Base-by-base conservation (phyloP, 2,329 filamentous ascomycete species). In the Massarina eburnea region DNA sequence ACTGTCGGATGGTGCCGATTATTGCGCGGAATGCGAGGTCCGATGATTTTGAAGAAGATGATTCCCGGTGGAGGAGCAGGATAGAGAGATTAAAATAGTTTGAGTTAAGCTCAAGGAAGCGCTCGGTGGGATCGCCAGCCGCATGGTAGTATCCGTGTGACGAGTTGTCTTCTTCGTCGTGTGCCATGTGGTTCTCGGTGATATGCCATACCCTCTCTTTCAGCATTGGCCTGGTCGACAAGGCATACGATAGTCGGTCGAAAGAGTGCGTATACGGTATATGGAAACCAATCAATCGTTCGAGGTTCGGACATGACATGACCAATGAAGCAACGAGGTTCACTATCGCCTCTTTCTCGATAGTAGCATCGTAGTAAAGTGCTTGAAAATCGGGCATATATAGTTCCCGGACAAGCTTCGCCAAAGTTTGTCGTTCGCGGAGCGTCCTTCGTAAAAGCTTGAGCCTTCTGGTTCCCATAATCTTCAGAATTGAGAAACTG, bases 121-220 rank as follows among this genome's bases (percentile, higher is more conserved):
- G 74, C 51, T 80, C 76, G 4, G 72, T 71, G 3, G 72, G 73
- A 45, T 79, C 76, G 41, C 79, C 65, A 33, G 75, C 72, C n/a
- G 73, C 46, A 8, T 62, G 48, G 26, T 67, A 68, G 36, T 59
- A 65, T 5, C 37, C 48, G 3, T 45, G 43, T n/a, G 34, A 41
- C 10, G 48, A 54, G 54, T 50, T 65, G 1, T 53, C 71, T 62
- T 62, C 58, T 48, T 66, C 39, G 66, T 64, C 47, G 5, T 41
- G 20, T 3, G 60, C 52, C 9, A 40, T 18, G n/a, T 58, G 51
- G 7, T 46, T 29, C n/a, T 62, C 57, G 2, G 46, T 27, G 2
- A 83, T 60, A n/a, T 81, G 64, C 81, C 81, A 84, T 2, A 75
- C 71, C 41, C 81, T 76, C 55, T 81, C 76, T 55, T 74, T 80